Percentiles rank a stretch among this genome's conserved stretches.
These are phyloP conservation scores for Paradendryphiella salina DNA, from an alignment of 2,329 filamentous ascomycete genomes.

Conservation along the genomic window DNA sequence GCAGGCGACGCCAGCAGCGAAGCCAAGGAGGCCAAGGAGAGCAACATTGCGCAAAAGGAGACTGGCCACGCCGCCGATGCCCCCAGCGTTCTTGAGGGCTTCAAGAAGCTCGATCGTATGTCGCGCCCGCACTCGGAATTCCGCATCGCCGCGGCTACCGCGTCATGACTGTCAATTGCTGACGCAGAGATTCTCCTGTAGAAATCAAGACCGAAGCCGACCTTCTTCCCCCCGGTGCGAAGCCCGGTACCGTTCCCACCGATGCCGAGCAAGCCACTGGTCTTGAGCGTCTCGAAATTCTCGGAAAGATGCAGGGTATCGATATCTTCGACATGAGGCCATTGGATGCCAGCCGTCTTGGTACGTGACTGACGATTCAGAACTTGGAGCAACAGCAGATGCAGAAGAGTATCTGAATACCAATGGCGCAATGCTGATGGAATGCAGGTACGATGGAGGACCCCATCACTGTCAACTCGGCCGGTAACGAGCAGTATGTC, in stretches of 20 bases:
- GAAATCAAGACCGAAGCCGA: constrained; percentile 84
- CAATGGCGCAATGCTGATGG: constrained; percentile 23
- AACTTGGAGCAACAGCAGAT: neutral
- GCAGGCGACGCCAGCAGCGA: constrained; percentile 29
- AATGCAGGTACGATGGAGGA: constrained; percentile 77
- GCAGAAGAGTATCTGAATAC: neutral
- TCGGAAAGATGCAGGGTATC: constrained; percentile 98
- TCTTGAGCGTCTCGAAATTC: constrained; percentile 96
- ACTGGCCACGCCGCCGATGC: constrained; percentile 33
- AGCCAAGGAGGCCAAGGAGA: constrained; percentile 23
- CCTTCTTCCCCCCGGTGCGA: constrained; percentile 80
- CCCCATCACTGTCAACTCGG: constrained; percentile 84
- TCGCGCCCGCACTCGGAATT: constrained; percentile 16
- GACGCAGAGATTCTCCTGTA: constrained; percentile 50
- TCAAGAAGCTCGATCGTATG: constrained; percentile 54
- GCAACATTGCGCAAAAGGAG: constrained; percentile 46
- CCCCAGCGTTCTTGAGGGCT: constrained; percentile 36
- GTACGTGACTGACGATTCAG: constrained; percentile 53
- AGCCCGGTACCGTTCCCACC: constrained; percentile 81
- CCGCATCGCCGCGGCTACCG: constrained; percentile 5
- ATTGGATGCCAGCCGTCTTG: constrained; percentile 84
- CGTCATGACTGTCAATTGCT: constrained; percentile 30
- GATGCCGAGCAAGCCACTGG: constrained; percentile 95
- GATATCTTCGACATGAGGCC: constrained; percentile 99
- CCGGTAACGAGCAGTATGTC: constrained; percentile 92